phyloP scores from a whole-genome alignment of 2,329 filamentous ascomycete species.

The Nothopassalora personata region DNA sequence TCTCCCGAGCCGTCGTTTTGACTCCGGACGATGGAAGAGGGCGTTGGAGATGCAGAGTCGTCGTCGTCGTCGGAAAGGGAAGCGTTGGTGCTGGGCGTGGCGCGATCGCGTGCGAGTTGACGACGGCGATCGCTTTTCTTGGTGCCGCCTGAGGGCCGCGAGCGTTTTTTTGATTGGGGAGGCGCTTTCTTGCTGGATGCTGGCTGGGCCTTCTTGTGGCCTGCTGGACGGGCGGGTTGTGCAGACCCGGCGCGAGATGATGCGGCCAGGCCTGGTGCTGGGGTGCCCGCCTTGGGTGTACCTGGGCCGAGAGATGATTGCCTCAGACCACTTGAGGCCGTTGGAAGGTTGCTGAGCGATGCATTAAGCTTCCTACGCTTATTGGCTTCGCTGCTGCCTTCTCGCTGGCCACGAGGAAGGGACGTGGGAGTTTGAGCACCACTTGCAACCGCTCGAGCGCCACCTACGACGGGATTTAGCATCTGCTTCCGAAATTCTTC shows the following conservation, averaged over 20 bases:
- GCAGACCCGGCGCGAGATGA: conserved; percentile 55
- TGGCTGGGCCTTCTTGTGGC: conserved; percentile 23
- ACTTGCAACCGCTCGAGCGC: conserved; percentile 12
- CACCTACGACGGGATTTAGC: not conserved
- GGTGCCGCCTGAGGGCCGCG: conserved; percentile 14
- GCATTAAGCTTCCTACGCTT: conserved; percentile 56
- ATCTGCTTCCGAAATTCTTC: not conserved
- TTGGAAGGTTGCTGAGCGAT: conserved; percentile 50
- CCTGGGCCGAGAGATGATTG: conserved; percentile 59
- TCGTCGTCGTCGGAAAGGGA: conserved; percentile 24
- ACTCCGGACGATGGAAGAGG: conserved; percentile 25
- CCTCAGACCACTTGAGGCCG: conserved; percentile 51
- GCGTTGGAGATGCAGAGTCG: conserved; percentile 28
- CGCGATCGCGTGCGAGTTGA: conserved; percentile 31
- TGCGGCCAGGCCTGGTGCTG: conserved; percentile 33
- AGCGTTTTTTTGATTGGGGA: conserved; percentile 33
- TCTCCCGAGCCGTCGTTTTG: conserved; percentile 27
- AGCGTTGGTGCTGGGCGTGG: conserved; percentile 31
- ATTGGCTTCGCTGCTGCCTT: conserved; percentile 42
- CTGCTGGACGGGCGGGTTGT: conserved; percentile 41
- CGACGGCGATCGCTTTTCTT: conserved; percentile 32
- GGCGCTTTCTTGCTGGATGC: conserved; percentile 52
- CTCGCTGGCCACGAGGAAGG: conserved; percentile 27
- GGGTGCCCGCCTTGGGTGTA: conserved; percentile 58
- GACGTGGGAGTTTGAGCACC: conserved; percentile 20